These are phyloP conservation scores for Fusarium sp. DNA, from an alignment of 2,329 filamentous ascomycete genomes.

Conservation along the genomic window DNA sequence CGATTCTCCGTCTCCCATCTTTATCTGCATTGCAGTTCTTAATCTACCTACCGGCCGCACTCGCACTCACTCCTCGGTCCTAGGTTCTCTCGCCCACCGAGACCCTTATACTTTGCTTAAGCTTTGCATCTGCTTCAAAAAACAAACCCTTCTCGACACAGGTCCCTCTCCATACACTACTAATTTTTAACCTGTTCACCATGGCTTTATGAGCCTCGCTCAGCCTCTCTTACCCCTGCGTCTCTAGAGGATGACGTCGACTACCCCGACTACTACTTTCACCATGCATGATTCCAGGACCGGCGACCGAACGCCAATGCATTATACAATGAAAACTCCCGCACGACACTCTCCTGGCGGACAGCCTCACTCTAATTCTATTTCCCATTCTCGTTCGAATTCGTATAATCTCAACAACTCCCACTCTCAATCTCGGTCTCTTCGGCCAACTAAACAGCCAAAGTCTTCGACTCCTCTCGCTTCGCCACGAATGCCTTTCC, in stretches of 20 bases:
- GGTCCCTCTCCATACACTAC: conserved; percentile 2
- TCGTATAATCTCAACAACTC: conserved; percentile 56
- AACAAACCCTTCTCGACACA: conserved; percentile 8
- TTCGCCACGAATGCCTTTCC: conserved; percentile 65
- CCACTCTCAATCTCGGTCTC: conserved; percentile 57
- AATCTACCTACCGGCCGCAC: conserved; percentile 23
- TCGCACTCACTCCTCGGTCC: conserved; percentile 18
- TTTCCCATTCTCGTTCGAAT: conserved; percentile 50
- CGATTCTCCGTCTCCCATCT: conserved; percentile 27
- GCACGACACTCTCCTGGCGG: conserved; percentile 54
- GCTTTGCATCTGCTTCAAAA: conserved; percentile 17
- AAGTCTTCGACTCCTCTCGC: conserved; percentile 65
- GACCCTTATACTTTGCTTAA: conserved; percentile 10
- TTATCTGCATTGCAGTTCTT: conserved; percentile 35
- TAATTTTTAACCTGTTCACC: conserved; percentile 25
- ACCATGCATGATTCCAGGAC: conserved; percentile 52
- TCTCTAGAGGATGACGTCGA: conserved; percentile 46
- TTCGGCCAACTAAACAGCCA: conserved; percentile 55
- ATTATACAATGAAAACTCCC: conserved; percentile 63
- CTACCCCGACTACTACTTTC: conserved; percentile 42
- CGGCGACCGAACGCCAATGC: conserved; percentile 54
- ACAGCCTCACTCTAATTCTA: conserved; percentile 46
- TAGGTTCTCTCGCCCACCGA: conserved; percentile 24
- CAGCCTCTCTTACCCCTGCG: conserved; percentile 28
- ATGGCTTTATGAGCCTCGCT: conserved; percentile 44